A percentile compares a stretch with the other conserved stretches of the same genome.
Evolutionary conservation across 306 rosid genomes (phyloP).

Genomic region (Corylus heterophylla): DNA sequence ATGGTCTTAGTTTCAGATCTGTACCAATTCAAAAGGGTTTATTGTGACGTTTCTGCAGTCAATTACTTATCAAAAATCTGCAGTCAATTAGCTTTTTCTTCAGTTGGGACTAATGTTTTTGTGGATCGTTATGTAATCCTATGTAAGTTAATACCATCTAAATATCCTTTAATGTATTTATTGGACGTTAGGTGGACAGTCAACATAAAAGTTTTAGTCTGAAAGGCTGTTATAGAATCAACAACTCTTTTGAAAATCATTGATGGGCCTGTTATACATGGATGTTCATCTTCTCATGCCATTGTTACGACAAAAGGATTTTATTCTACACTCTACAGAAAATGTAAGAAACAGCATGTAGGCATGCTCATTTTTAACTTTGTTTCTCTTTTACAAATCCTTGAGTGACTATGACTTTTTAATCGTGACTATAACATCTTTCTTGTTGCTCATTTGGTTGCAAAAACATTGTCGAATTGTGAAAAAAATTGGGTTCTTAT

Average conservation of each 20-base stretch:
- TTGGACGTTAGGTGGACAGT: slow-evolving; percentile 2
- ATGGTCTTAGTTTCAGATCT: background rate
- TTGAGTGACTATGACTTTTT: background rate
- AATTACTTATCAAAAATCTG: no score
- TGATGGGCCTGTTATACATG: background rate
- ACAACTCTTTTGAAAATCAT: background rate
- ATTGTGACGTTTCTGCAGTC: background rate
- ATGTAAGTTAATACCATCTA: background rate
- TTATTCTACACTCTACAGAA: background rate
- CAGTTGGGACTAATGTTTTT: background rate
- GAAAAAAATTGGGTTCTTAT: background rate
- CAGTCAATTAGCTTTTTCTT: background rate
- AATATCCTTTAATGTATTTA: background rate
- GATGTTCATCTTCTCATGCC: background rate
- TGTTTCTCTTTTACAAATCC: background rate
- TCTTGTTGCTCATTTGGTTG: background rate
- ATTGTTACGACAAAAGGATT: slow-evolving; percentile 7
- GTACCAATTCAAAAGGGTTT: background rate
- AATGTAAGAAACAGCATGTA: background rate
- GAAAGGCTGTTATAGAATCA: slow-evolving; percentile 1
- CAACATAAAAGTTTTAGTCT: background rate
- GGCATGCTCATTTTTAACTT: background rate
- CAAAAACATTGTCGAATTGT: background rate
- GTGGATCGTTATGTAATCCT: background rate
- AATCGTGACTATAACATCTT: background rate